Evolutionary conservation across 495 filamentous ascomycete species (phyloP), one percentile per base, ranked within the genome.

Genomic region (Xylaria sp.): DNA sequence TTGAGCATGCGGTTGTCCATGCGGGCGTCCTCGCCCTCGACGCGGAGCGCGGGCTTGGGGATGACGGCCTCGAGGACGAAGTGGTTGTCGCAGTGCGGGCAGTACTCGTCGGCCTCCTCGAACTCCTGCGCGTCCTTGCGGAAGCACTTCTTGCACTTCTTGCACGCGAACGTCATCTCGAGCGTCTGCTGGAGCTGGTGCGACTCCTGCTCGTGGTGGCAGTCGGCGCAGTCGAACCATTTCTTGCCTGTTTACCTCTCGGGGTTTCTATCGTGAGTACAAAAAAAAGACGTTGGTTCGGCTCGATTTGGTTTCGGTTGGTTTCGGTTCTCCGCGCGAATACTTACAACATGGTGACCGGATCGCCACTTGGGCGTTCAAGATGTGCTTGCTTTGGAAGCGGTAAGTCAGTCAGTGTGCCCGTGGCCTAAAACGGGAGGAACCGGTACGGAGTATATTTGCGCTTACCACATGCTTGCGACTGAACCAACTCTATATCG

Each of bases 41-140:
- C 87, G 66, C 93, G 86, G 64, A 99, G 80, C 43, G 90, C 85
- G 11, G 94, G 86, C 81, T 94, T 92, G 12, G 96, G 93, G 26
- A 90, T 92, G 68, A 91, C 77, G 31, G 96, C 96, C 21, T 98
- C 95, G 69, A 98, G 82, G 29, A 98, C 91, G 78, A 94, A 99
- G 81, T 98, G 96, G 81, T 99, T 99, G 80, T 99, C 96, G 85
- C 96, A 99, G 83, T 97, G 92, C n/a, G 96, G 97, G 83, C 96
- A 98, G 84, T 97, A 98, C 81, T 99, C 97, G 85, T 99, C 97
- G 79, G 93, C 93, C 73, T 98, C 97, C 75, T 99, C 96, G 77
- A 97, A 97, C 78, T 97, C 92, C 63, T 87, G 80, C 21, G 90
- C 90, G 75, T 98, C 92, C 83, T 98, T 99, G 58, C 96, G 92